A percentile compares a stretch with the other conserved stretches of the same genome.
Conservation (phyloP, 805 yeast genomes). For the Myxozyma melibiosi region DNA sequence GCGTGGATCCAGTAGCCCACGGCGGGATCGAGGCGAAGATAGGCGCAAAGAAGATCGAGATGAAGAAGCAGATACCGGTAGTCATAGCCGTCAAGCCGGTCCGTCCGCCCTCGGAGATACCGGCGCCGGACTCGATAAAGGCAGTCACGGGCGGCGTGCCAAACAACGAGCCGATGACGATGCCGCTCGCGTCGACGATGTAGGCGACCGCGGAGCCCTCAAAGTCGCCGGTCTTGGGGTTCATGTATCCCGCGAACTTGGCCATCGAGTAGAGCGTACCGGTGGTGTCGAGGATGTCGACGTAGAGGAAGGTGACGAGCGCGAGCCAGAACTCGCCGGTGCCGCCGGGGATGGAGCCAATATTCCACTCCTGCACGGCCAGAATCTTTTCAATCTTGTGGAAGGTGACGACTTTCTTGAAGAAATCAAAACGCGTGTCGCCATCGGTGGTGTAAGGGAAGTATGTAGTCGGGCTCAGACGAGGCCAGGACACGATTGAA, state of each 20-base stretch:
- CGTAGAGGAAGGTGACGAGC: constrained; percentile 34
- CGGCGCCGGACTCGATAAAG: constrained; percentile 35
- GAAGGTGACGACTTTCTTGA: constrained; percentile 33
- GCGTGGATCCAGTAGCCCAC: constrained; percentile 36
- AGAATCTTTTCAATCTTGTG: constrained; percentile 31
- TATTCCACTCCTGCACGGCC: constrained; percentile 32
- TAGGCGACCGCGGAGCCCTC: constrained; percentile 36
- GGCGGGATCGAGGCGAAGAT: constrained; percentile 36
- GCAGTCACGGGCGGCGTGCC: constrained; percentile 36
- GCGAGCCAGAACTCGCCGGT: constrained; percentile 34
- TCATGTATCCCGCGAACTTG: constrained; percentile 31
- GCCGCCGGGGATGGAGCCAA: constrained; percentile 28
- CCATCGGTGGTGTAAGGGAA: constrained; percentile 33
- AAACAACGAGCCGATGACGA: constrained; percentile 33
- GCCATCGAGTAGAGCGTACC: constrained; percentile 37
- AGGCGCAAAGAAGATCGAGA: constrained; percentile 34
- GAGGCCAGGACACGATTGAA: constrained; percentile 35
- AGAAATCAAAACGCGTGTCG: constrained; percentile 30
- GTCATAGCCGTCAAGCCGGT: constrained; percentile 33
- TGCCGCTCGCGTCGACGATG: constrained; percentile 33
- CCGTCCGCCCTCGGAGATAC: constrained; percentile 35
- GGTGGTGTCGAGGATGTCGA: constrained; percentile 34
- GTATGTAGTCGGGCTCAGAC: constrained; percentile 28
- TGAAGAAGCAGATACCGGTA: constrained; percentile 35
- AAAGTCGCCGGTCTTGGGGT: constrained; percentile 32